Base-by-base conservation (phyloP, 805 yeast genomes). In the Candida corydali region DNA sequence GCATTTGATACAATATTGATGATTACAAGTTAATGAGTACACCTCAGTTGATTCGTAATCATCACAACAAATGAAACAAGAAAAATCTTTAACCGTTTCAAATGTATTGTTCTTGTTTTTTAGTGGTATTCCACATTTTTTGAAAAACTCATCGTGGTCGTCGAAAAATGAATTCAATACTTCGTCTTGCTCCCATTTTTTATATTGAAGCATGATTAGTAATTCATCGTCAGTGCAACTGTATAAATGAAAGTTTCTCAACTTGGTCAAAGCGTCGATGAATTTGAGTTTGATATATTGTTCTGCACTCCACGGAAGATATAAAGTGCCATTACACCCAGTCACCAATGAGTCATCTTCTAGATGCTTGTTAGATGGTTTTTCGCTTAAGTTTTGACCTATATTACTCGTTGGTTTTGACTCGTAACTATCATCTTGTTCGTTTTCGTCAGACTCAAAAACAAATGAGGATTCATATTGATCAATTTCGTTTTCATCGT, bases 51-150 rank as follows among this genome's bases (percentile, higher is more conserved):
- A 42, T 0, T 52, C 51, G 18, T 63, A 65, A 0, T 72, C 73
- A 16, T 81, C 82, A 54, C 86, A 85, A 57, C 96, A 89, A n/a
- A 89, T 79, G 11, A 57, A 49, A 54, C 96, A 87, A 18, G 54
- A 42, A 44, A 68, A 75, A 32, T 48, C 37, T 8, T 9, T 1
- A 17, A 36, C n/a, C 20, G 22, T 29, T n/a, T 38, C 36, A 17
- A 56, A 40, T 8, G 25, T 36, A 29, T 46, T 44, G 22, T 37
- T 30, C 10, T 28, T 17, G 27, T 14, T 11, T 36, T 25, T 16
- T 15, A 30, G 22, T 3, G 47, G 46, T 10, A 65, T 37, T 2
- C 71, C 72, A 37, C 63, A 50, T 1, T 43, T 45, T n/a, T 42
- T 39, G 14, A 50, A 50, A 15, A 65, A 50, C 23, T 45, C 36